Evolutionary conservation across 1,284 basidiomycete species (phyloP).

Genomic region (Leccinum glutinopallens): DNA sequence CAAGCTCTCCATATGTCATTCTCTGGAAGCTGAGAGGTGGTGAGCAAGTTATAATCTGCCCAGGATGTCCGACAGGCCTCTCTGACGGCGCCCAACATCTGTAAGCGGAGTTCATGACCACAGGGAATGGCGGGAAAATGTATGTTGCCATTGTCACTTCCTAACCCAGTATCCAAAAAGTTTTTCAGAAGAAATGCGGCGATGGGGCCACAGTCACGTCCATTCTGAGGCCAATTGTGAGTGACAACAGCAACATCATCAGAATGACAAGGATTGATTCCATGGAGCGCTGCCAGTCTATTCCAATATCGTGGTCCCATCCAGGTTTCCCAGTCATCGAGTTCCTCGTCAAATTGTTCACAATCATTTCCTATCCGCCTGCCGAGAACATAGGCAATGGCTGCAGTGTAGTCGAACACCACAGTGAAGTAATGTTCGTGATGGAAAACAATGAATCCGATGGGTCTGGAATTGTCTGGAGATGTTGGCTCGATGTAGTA

Average conservation of each 20-base stretch:
- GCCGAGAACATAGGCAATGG: background rate
- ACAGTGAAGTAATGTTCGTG: background rate
- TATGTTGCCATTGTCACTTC: background rate
- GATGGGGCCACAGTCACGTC: background rate
- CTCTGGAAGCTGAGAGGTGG: background rate
- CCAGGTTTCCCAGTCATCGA: background rate
- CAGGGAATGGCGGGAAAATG: background rate
- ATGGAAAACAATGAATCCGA: background rate
- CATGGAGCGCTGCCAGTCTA: background rate
- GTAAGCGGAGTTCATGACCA: background rate
- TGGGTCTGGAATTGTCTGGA: background rate
- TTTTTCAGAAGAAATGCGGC: background rate
- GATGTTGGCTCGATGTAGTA: background rate
- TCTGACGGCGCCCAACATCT: background rate
- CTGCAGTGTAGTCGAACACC: background rate
- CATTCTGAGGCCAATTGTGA: conserved; percentile 3
- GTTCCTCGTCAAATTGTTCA: background rate
- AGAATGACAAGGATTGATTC: background rate
- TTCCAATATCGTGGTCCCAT: conserved; percentile 1
- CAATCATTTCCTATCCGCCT: background rate
- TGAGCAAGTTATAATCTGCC: background rate
- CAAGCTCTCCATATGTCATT: background rate
- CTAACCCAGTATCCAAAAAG: background rate
- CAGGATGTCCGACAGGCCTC: background rate
- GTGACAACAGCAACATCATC: background rate